Evolutionary conservation across 2,329 filamentous ascomycete genomes (phyloP), one percentile per base, ranked within the genome.

Genomic region (Pestalotiopsis sp.): DNA sequence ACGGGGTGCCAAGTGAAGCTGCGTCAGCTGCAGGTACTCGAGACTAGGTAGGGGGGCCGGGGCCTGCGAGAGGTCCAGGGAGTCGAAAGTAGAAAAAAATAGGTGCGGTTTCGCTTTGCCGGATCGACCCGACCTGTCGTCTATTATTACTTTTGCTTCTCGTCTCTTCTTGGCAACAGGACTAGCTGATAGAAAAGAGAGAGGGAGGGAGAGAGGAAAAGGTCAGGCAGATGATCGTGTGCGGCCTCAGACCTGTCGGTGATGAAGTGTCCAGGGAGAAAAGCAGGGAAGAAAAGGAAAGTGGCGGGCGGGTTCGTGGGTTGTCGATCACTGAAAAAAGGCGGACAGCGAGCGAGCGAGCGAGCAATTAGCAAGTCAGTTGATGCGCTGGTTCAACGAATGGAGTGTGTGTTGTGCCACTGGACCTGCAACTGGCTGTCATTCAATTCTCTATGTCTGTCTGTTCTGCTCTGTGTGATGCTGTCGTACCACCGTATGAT

Each of bases 1-100:
- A 66, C n/a, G 41, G 59, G 63, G 63, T 45, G 63, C 63, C 63
- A 66, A 66, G 63, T 52, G 27, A 57, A 58, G 63, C 49, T 66
- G 63, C 63, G 63, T 66, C 63, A 66, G 63, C 63, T 58, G 39
- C 56, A 36, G 59, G 27, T 62, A 14, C 25, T 17, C 59, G 12
- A 62, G 31, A 36, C 23, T 23, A 39, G 12, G 20, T 23, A 23
- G 20, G 20, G 38, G 62, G 59, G 27, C n/a, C 13, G 25, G n/a
- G 59, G 31, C 59, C 27, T 14, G 59, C n/a, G 59, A n/a, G 20
- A 17, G 20, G 45, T 17, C 17, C 45, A 49, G n/a, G 45, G 4
- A 49, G n/a, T 17, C 14, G n/a, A 52, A 52, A 52, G 20, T 23
- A 23, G 20, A 23, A 52, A 52, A 52, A 52, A 20, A 52, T 17